Conservation (phyloP, 805 yeast genomes). For the Candida nemodendra region DNA sequence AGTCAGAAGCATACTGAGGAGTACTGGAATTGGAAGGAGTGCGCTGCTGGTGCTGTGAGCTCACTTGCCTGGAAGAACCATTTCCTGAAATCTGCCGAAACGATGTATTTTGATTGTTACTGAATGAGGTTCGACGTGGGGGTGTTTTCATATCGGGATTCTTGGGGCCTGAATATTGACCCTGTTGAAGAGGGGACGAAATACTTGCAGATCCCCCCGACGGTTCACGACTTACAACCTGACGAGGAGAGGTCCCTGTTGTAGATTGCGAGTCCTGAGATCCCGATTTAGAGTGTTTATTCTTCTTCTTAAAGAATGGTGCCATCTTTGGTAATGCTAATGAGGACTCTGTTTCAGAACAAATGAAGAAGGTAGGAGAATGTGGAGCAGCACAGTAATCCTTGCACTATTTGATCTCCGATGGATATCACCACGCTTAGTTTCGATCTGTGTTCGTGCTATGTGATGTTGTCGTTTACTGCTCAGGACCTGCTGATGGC, state of each 20-base stretch:
- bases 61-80: constrained; percentile 3
- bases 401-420: too few species aligned
- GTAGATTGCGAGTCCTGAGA: constrained; percentile 15
- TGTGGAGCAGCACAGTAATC: too few species aligned
- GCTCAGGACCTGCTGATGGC: too few species aligned
- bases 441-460: too few species aligned
- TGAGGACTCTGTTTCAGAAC: too few species aligned
- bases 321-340: constrained; percentile 15
- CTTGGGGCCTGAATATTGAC: constrained; percentile 1
- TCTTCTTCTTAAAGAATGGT: constrained; percentile 27
- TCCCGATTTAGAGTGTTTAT: constrained; percentile 13
- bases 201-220: constrained; percentile 3
- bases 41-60: constrained; percentile 10
- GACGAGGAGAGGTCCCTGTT: constrained; percentile 13
- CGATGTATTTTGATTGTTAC: constrained; percentile 6
- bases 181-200: constrained; percentile 9
- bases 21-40: constrained; percentile 3
- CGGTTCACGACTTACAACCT: constrained; percentile 5
- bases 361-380: too few species aligned
- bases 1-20: constrained; percentile 3
- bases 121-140: constrained; percentile 6
- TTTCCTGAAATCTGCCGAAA: constrained; percentile 9
- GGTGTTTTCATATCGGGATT: constrained; percentile 5
- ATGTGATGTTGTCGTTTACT: too few species aligned
- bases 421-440: too few species aligned